Conservation (phyloP, 305 asterid genomes). For the Andrographis paniculata region DNA sequence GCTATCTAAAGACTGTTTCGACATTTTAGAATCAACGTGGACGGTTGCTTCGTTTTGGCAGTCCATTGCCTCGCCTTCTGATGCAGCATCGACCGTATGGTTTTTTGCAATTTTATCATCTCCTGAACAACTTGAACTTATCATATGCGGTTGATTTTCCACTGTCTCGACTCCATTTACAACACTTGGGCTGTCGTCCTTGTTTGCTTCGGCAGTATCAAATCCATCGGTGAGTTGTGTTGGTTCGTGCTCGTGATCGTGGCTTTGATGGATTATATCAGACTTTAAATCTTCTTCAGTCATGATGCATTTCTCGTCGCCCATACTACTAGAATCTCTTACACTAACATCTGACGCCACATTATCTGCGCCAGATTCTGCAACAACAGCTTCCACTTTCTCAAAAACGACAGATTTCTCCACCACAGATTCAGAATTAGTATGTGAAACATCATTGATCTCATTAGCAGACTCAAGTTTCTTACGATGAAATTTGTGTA, state of each 20-base stretch:
- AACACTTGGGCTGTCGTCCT: slow-evolving; percentile 14
- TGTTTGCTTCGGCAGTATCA: slow-evolving; percentile 21
- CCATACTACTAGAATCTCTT: too few relatives aligned
- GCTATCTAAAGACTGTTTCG: slow-evolving; percentile 17
- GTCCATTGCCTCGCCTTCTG: slow-evolving; percentile 17
- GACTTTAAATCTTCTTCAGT: neutral
- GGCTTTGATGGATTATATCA: slow-evolving; percentile 14
- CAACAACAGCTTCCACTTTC: neutral
- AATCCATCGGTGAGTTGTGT: slow-evolving; percentile 14
- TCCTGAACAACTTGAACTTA: slow-evolving; percentile 11
- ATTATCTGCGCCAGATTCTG: neutral
- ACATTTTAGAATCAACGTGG: slow-evolving; percentile 15
- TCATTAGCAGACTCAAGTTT: slow-evolving; percentile 18
- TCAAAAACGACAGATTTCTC: neutral
- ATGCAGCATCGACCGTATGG: slow-evolving; percentile 17
- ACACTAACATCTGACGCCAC: slow-evolving; percentile 23
- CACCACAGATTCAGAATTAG: slow-evolving; percentile 18
- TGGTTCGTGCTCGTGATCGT: slow-evolving; percentile 16
- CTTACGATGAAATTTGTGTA: slow-evolving; percentile 18
- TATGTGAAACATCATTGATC: slow-evolving; percentile 16
- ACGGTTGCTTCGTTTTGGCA: slow-evolving; percentile 19
- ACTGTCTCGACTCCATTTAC: slow-evolving; percentile 17
- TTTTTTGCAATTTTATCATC: slow-evolving; percentile 20
- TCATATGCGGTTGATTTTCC: slow-evolving; percentile 17
- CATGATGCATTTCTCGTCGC: slow-evolving; percentile 18